phyloP scores from a whole-genome alignment of 768 basidiomycete genomes.

The Collybia sp. region DNA sequence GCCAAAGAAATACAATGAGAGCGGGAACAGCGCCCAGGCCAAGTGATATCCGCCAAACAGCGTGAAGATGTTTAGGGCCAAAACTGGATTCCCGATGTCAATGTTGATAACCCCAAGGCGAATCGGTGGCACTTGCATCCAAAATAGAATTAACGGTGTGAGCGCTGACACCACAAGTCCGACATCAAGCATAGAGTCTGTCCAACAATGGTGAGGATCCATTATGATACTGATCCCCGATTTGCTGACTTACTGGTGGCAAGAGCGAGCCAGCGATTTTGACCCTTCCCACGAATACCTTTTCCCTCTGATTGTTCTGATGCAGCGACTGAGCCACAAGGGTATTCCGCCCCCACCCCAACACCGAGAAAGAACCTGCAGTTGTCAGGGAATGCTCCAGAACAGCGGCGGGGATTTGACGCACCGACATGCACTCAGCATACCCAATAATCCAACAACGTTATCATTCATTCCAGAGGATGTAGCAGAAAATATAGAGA shows the following conservation, averaged over 20 bases:
- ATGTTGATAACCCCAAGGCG: neutral
- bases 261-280: slow-evolving; percentile 80
- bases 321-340: slow-evolving; percentile 83
- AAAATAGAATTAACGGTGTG: slow-evolving; percentile 77
- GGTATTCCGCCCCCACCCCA: slow-evolving; percentile 86
- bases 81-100: slow-evolving; percentile 38
- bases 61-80: slow-evolving; percentile 71
- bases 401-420: slow-evolving; percentile 7
- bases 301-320: slow-evolving; percentile 86
- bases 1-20: slow-evolving; percentile 75
- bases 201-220: neutral
- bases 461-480: slow-evolving; percentile 72
- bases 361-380: slow-evolving; percentile 83
- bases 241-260: slow-evolving; percentile 67
- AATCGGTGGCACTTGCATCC: slow-evolving; percentile 60
- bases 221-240: neutral
- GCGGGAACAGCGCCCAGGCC: slow-evolving; percentile 83
- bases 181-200: slow-evolving; percentile 79
- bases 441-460: slow-evolving; percentile 64
- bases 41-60: slow-evolving; percentile 82
- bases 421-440: slow-evolving; percentile 75
- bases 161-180: slow-evolving; percentile 78
- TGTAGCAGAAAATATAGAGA: slow-evolving; percentile 80
- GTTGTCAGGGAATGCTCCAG: neutral
- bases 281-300: slow-evolving; percentile 67